Base-by-base conservation (phyloP, 2,329 filamentous ascomycete genomes). In the Colletotrichum tanaceti region DNA sequence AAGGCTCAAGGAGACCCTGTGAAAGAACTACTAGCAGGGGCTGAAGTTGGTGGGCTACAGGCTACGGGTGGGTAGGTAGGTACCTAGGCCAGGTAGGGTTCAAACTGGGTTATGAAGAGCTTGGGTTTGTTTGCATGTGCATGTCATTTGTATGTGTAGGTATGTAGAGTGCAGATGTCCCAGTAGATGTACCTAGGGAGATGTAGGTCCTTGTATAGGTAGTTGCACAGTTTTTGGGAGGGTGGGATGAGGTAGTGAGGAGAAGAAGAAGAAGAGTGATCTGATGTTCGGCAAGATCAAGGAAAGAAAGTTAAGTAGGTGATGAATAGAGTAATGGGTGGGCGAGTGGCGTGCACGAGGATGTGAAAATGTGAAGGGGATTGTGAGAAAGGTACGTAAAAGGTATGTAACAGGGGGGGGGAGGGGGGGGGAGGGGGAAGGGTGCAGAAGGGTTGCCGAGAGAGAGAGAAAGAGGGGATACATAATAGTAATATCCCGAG, bases 41-140 rank as follows among this genome's bases (percentile, higher is more conserved):
- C 14, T 22, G 54, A 28, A 11, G 22, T 18, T n/a, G 32, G 16
- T 24, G 47, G 11, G 46, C n/a, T 16, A 35, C 32, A 10, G 32
- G 28, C 38, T 24, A 39, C 49, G 16, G 55, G 55, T 5, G 22
- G 44, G 28, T 14, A 14, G 55, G 55, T 5, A 28, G 44, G 28
- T 14, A 10, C 22, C 14, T 28, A 16, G 32, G 32, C 7, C 7
- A 35, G 32, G 32, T 35, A 35, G 32, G 32, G 32, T 53, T 49
- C 18, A 39, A 41, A 44, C 22, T 39, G 11, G 38, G 24, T 28
- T 57, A 44, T 7, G 5, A 38, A 58, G 22, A 28, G 20, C 18
- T 35, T 64, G 44, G 20, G 28, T 24, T 64, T 54, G 66, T 69
- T 69, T 65, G 66, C 62, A 57, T 65, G 46, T 50, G 62, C n/a